A percentile compares a stretch with the other conserved stretches of the same genome.
Evolutionary conservation across 257 asterid species (phyloP).

Genomic region (Scutellaria baicalensis): DNA sequence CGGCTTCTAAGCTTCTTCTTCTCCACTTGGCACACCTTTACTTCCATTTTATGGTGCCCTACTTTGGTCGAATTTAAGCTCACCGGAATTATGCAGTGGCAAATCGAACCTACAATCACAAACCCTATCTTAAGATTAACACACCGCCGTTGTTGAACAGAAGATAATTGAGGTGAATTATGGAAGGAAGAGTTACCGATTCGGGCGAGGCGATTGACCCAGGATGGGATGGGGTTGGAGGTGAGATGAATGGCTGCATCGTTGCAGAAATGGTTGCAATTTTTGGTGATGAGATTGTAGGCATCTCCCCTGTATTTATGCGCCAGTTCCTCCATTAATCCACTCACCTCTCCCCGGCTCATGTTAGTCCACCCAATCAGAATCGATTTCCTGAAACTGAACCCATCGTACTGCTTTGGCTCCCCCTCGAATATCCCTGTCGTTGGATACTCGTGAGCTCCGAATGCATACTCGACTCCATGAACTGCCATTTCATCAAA

Average conservation of each 20-base stretch:
- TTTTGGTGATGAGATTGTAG: constrained; percentile 52
- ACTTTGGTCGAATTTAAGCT: constrained; percentile 53
- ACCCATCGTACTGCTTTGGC: constrained; percentile 51
- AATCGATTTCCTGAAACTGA: constrained; percentile 48
- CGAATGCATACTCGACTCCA: constrained; percentile 67
- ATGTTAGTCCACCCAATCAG: constrained; percentile 49
- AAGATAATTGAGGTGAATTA: no score
- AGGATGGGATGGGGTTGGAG: constrained; percentile 43
- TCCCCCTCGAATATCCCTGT: constrained; percentile 63
- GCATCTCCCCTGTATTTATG: constrained; percentile 44
- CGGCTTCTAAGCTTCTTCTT: constrained; percentile 43
- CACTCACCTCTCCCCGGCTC: constrained; percentile 31
- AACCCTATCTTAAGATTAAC: no score
- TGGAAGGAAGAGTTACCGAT: constrained; percentile 25
- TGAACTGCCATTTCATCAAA: constrained; percentile 22
- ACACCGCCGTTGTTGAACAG: no score
- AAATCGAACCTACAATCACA: constrained; percentile 59
- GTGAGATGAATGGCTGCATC: constrained; percentile 48
- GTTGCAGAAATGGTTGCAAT: constrained; percentile 73
- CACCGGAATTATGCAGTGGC: constrained; percentile 70
- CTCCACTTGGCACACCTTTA: constrained; percentile 42
- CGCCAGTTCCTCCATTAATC: constrained; percentile 40
- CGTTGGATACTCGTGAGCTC: constrained; percentile 58
- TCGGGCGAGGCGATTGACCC: constrained; percentile 74
- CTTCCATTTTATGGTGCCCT: constrained; percentile 47